Base-by-base conservation (phyloP, 2,329 filamentous ascomycete genomes). In the Xylaria multiplex region DNA sequence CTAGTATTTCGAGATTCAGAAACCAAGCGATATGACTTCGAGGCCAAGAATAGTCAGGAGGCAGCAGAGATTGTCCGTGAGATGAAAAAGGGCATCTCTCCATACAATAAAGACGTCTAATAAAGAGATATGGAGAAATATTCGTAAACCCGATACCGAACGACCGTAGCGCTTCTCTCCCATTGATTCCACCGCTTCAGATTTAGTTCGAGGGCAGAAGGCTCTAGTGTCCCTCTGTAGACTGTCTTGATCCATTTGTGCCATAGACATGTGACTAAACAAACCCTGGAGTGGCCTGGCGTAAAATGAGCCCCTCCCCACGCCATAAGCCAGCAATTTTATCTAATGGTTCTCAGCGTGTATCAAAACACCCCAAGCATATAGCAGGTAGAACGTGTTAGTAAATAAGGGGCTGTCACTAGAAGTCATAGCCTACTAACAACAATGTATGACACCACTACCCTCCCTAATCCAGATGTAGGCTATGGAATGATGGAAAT, bases 11-110 rank as follows among this genome's bases (percentile, higher is more conserved):
- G 89, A 76, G 88, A 90, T 55, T 87, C 88, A 1, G 92, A 94
- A 79, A 90, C 86, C 67, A 95, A 95, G 80, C 81, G 92, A 66
- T 96, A 96, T 78, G 92, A 96, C 70, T 96, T 96, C 76, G 92
- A 95, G 79, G 89, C 91, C n/a, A 87, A 86, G 70, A 90, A 83
- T 70, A 82, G 85, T 11, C 87, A 89, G 35, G 91, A 94, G 78
- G 92, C 92, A 49, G 83, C 86, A n/a, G 91, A 93, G 75, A 93
- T 96, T 76, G 91, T 95, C 32, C 84, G 82, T 64, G 91, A 93
- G 80, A 87, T 96, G 67, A 92, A 91, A 79, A 92, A 88, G 78
- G 91, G 91, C 35, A 89, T 93, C 59, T 86, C 88, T 40, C 88
- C 89, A 27, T 91, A 91, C 73, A 75, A 75, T 60, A 75, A 74